Conservation (phyloP, 2,329 filamentous ascomycete genomes). For the Trichoderma brevicompactum region DNA sequence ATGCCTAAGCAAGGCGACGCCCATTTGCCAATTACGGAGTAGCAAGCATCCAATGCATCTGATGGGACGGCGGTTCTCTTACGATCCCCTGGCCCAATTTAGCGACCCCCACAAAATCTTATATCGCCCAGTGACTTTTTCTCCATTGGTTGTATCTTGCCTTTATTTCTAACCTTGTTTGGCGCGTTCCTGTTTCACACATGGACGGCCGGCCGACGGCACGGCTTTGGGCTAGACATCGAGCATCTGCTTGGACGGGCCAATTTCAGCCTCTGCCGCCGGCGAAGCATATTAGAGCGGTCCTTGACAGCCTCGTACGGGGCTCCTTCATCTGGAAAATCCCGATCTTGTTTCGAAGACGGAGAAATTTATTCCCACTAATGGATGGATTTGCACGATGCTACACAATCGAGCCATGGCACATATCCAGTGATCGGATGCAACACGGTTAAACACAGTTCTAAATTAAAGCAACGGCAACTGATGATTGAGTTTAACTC, state of each 20-base stretch:
- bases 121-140: conserved; percentile 3
- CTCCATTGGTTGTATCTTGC: conserved; percentile 6
- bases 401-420: conserved; percentile 9
- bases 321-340: neutral
- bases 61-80: conserved; percentile 2
- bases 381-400: conserved; percentile 16
- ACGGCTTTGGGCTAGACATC: conserved; percentile 6
- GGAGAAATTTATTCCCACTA: conserved; percentile 29
- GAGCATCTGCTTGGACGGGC: neutral
- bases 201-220: neutral
- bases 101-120: conserved; percentile 13
- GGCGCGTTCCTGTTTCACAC: conserved; percentile 4
- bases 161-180: conserved; percentile 4
- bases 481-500: neutral
- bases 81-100: conserved; percentile 13
- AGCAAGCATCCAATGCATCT: conserved; percentile 12
- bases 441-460: conserved; percentile 18
- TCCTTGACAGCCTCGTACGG: neutral
- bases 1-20: neutral
- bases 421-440: conserved; percentile 8
- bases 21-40: neutral
- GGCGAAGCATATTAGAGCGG: no score
- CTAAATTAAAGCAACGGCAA: conserved; percentile 7
- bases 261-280: no score
- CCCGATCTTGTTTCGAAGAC: conserved; percentile 11